Conservation (phyloP, 768 basidiomycete genomes). For the Podaxis sp. region DNA sequence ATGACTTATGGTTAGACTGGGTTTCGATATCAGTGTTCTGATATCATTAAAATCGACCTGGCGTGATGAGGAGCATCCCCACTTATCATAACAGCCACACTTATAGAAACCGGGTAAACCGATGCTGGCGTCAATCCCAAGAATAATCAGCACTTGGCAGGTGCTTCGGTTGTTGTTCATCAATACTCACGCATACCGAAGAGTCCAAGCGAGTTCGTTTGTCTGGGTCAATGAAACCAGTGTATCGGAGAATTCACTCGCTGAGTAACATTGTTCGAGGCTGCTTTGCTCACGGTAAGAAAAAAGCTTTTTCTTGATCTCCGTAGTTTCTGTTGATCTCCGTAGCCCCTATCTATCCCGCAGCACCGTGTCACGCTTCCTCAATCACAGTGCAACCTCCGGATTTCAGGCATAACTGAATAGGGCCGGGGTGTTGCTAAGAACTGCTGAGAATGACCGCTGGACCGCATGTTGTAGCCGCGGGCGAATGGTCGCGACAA, state of each 20-base stretch:
- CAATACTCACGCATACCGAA: neutral
- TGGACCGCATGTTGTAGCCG: no score
- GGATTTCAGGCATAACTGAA: no score
- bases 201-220: neutral
- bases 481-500: no score
- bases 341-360: neutral
- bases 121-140: neutral
- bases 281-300: neutral
- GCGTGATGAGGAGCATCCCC: no score
- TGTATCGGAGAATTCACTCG: neutral
- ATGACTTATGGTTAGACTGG: no score
- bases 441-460: no score
- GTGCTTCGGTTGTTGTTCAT: neutral
- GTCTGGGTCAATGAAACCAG: neutral
- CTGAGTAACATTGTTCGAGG: neutral
- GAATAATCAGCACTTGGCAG: no score
- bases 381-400: neutral
- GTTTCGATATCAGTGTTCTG: no score
- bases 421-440: no score
- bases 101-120: neutral
- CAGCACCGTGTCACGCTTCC: neutral
- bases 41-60: no score
- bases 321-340: neutral
- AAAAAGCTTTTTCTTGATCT: neutral
- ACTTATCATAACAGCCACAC: neutral